Percentiles rank a stretch among this genome's conserved stretches.
phyloP scores from a whole-genome alignment of 805 yeast genomes.

The Pichia exigua region DNA sequence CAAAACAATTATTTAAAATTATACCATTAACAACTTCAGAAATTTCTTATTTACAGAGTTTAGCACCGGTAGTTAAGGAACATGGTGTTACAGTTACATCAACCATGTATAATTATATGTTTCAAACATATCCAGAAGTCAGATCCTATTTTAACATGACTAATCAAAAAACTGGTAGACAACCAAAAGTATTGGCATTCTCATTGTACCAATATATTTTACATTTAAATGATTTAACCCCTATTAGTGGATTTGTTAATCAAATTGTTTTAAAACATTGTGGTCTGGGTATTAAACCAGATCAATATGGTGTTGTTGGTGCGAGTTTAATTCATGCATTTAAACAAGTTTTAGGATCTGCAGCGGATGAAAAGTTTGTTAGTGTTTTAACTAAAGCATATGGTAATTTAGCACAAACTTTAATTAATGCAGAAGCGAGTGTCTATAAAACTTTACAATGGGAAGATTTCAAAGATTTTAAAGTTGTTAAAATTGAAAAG shows the following conservation, averaged over 20 bases:
- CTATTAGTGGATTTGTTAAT: conserved; percentile 44
- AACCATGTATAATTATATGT: conserved; percentile 49
- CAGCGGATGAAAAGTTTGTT: conserved; percentile 52
- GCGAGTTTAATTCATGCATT: conserved; percentile 46
- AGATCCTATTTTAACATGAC: conserved; percentile 53
- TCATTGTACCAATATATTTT: conserved; percentile 56
- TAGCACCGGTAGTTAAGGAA: conserved; percentile 49
- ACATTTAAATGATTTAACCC: conserved; percentile 51
- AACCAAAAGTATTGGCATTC: conserved; percentile 58
- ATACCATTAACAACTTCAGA: conserved; percentile 28
- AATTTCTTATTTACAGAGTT: conserved; percentile 32
- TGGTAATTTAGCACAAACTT: conserved; percentile 50
- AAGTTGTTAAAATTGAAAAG: conserved; percentile 31
- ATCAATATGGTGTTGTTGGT: conserved; percentile 64
- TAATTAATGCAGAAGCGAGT: conserved; percentile 47
- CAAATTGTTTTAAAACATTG: conserved; percentile 60
- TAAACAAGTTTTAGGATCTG: conserved; percentile 43
- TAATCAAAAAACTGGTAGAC: conserved; percentile 46
- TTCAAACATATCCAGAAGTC: conserved; percentile 44
- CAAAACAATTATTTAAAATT: conserved; percentile 21
- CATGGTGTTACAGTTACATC: conserved; percentile 49
- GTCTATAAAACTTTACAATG: conserved; percentile 39
- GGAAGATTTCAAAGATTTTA: conserved; percentile 52
- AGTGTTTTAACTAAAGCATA: conserved; percentile 64
- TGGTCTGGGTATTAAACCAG: conserved; percentile 53